These are phyloP conservation scores for Uncinocarpus reesii DNA, from an alignment of 2,329 filamentous ascomycete genomes.

Conservation along the genomic window DNA sequence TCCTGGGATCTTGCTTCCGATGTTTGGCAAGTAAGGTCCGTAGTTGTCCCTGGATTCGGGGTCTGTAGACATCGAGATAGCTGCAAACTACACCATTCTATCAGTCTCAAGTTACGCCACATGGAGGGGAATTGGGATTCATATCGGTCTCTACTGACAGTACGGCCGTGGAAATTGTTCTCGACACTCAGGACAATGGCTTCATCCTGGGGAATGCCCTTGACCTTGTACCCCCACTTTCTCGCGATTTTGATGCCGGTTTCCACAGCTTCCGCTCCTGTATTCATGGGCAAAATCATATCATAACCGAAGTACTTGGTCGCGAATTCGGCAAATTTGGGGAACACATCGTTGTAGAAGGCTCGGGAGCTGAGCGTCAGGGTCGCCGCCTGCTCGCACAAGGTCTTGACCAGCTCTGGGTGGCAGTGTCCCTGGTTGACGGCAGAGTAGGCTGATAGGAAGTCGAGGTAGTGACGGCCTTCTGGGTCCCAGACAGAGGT, in stretches of 20 bases:
- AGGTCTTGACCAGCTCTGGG: constrained; percentile 82
- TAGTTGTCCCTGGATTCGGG: constrained; percentile 95
- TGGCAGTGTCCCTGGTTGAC: constrained; percentile 98
- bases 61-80: constrained; percentile 90
- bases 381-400: constrained; percentile 78
- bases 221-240: constrained; percentile 97
- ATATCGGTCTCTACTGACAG: constrained; percentile 49
- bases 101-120: not conserved
- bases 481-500: constrained; percentile 95
- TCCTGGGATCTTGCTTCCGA: constrained; percentile 65
- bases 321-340: constrained; percentile 86
- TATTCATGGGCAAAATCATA: constrained; percentile 98
- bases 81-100: constrained; percentile 57
- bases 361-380: constrained; percentile 87
- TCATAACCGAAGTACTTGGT: constrained; percentile 85
- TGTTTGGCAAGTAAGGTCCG: constrained; percentile 83
- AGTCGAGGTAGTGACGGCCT: constrained; percentile 90
- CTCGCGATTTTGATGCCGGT: constrained; percentile 91
- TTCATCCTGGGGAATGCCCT: constrained; percentile 74
- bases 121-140: not conserved
- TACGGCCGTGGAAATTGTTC: constrained; percentile 95
- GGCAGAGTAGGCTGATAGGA: constrained; percentile 93
- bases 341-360: constrained; percentile 98
- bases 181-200: constrained; percentile 73
- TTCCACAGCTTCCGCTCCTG: constrained; percentile 90